Base-by-base conservation (phyloP, 768 basidiomycete genomes). In the Chiua virens region DNA sequence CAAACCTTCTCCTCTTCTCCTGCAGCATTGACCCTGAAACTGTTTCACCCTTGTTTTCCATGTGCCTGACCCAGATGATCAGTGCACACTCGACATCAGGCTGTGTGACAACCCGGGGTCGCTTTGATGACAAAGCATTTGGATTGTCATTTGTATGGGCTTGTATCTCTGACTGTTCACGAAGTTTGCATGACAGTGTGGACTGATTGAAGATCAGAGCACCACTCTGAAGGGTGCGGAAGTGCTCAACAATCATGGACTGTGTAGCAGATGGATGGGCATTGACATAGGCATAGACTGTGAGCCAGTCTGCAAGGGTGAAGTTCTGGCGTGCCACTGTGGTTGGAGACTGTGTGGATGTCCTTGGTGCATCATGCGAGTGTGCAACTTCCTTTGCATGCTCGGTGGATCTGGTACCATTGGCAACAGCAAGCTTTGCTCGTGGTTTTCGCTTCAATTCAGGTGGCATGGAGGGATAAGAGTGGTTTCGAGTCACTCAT, bases 1-100 rank as follows among this genome's bases (percentile, higher is more conserved):
- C 66, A 47, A 72, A 69, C 5, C 47, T 25, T 1, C 2, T 7
- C 4, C 54, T 52, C 34, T 56, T 56, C 9, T 38, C 60, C 9
- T 8, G 7, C 1, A 54, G 22, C 52, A 54, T 50, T n/a, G 45
- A 36, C 3, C 55, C 52, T 21, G 14, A 38, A 4, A 67, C 56
- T 8, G 45, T 38, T 36, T 66, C 60, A 1, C 56, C 10, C 45
- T 66, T 67, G 9, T 48, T 42, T 43, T 73, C 64, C 64, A 69
- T 67, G 30, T 65, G 52, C 45, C 60, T 46, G 7, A 68, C 49
- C 73, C 73, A 75, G 2, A 70, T 49, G 10, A 56, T 21, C 1
- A 75, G 57, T 0, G 68, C 69, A 5, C 32, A n/a, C 27, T 73
- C 72, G 4, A 74, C 68, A 48, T 72, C 72, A 6, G 70, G 73